A percentile compares a stretch with the other conserved stretches of the same genome.
These are phyloP conservation scores for Perkinsus olseni DNA, from an alignment of 169 alveolate genomes.

Conservation along the genomic window DNA sequence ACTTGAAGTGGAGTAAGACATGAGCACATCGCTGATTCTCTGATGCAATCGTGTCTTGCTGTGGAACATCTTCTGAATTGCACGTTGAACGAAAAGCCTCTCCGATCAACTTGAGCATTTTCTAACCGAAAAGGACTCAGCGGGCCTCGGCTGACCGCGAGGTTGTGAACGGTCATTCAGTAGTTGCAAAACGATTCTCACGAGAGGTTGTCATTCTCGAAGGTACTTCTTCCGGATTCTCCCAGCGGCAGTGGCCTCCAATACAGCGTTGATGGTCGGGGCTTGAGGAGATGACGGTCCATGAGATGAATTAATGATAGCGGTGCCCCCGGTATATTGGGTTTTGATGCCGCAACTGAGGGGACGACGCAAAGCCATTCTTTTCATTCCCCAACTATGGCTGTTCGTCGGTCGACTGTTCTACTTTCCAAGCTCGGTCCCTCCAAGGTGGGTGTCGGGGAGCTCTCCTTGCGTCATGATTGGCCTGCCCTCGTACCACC, in stretches of 20 bases:
- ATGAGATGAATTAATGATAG: neutral
- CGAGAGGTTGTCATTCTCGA: no score
- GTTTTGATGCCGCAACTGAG: neutral
- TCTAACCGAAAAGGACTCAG: no score
- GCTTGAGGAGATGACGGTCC: neutral
- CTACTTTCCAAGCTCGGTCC: slow-evolving; percentile 6
- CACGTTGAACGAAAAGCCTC: no score
- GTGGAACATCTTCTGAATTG: neutral
- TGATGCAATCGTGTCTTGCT: neutral
- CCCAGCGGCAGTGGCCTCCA: neutral
- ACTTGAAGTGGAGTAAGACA: slow-evolving; percentile 43
- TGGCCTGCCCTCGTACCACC: no score
- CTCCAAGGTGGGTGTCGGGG: neutral
- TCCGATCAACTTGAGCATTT: no score
- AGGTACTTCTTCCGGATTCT: neutral
- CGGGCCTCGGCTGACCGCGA: no score
- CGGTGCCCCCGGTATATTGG: neutral
- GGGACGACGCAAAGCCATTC: neutral
- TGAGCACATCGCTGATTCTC: neutral
- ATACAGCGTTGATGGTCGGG: neutral
- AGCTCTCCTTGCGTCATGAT: neutral
- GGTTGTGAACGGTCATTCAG: no score
- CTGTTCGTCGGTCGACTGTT: neutral
- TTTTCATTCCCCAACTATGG: neutral
- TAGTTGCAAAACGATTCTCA: no score